phyloP scores from a whole-genome alignment of 2,329 filamentous ascomycete genomes.

The Trichoderma sp. region DNA sequence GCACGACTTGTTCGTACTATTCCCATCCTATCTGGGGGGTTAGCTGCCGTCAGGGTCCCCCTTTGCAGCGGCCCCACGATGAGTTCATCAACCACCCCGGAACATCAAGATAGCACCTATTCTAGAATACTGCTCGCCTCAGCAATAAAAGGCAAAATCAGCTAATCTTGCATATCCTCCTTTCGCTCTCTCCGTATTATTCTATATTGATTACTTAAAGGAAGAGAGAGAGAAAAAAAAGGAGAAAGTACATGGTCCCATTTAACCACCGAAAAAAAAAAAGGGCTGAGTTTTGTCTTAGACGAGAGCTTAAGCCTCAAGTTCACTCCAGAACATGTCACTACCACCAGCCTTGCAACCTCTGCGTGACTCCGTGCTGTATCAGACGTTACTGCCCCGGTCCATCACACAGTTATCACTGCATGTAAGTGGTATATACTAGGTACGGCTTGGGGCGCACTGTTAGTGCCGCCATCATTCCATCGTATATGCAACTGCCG shows the following conservation, averaged over 20 bases:
- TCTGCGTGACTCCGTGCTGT: background rate
- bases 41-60: background rate
- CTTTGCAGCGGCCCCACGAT: background rate
- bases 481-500: slow-evolving; percentile 14
- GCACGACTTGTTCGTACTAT: background rate
- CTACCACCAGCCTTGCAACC: background rate
- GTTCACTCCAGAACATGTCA: background rate
- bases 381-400: background rate
- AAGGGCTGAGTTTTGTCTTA: background rate
- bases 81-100: background rate
- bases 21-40: too few relatives aligned
- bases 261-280: background rate
- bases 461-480: background rate
- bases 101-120: slow-evolving; percentile 17
- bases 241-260: background rate
- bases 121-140: slow-evolving; percentile 15
- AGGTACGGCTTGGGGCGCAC: background rate
- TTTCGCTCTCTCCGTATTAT: background rate
- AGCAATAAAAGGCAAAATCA: background rate
- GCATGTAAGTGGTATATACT: background rate
- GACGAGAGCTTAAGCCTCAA: background rate
- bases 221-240: background rate
- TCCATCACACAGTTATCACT: background rate
- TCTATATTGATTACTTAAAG: background rate
- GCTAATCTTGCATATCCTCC: background rate